Conservation (phyloP, 2,329 filamentous ascomycete genomes). For the Bipolaris cookei region DNA sequence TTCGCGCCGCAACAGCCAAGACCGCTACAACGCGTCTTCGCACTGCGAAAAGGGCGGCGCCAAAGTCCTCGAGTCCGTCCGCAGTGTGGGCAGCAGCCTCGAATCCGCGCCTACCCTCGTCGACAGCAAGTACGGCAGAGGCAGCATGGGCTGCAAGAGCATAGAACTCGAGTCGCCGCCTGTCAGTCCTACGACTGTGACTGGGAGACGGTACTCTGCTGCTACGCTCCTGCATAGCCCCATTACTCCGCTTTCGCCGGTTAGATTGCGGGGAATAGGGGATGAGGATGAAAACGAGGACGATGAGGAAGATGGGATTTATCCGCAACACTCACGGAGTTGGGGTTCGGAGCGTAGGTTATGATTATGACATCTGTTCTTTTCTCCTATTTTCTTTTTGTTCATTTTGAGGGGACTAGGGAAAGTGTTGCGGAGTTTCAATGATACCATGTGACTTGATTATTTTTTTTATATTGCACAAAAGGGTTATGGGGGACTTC, state of each 20-base stretch:
- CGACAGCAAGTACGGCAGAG: slow-evolving; percentile 32
- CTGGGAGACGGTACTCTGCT: slow-evolving; percentile 30
- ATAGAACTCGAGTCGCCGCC: slow-evolving; percentile 30
- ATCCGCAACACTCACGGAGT: slow-evolving; percentile 22
- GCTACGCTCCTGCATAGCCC: slow-evolving; percentile 34
- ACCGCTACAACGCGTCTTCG: slow-evolving; percentile 34
- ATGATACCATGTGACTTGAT: too few relatives aligned
- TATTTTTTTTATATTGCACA: too few relatives aligned
- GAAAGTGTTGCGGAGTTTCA: too few relatives aligned
- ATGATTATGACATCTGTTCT: slow-evolving; percentile 8
- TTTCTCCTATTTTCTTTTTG: neutral
- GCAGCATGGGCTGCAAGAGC: slow-evolving; percentile 27
- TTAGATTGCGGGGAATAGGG: slow-evolving; percentile 32
- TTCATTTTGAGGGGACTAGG: neutral
- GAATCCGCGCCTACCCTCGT: slow-evolving; percentile 44
- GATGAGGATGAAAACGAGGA: slow-evolving; percentile 13
- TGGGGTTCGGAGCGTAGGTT: neutral
- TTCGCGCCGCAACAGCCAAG: slow-evolving; percentile 37
- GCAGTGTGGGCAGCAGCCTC: slow-evolving; percentile 42
- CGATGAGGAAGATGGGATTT: slow-evolving; percentile 22
- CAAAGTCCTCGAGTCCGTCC: slow-evolving; percentile 39
- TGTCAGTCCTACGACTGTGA: slow-evolving; percentile 22
- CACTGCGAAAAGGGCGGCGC: slow-evolving; percentile 41
- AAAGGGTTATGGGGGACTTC: too few relatives aligned
- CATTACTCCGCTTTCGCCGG: slow-evolving; percentile 39